A percentile compares a stretch with the other conserved stretches of the same genome.
These are phyloP conservation scores for Phytopythium chamaehyphon DNA, from an alignment of 352 stramenopile species.

Conservation along the genomic window DNA sequence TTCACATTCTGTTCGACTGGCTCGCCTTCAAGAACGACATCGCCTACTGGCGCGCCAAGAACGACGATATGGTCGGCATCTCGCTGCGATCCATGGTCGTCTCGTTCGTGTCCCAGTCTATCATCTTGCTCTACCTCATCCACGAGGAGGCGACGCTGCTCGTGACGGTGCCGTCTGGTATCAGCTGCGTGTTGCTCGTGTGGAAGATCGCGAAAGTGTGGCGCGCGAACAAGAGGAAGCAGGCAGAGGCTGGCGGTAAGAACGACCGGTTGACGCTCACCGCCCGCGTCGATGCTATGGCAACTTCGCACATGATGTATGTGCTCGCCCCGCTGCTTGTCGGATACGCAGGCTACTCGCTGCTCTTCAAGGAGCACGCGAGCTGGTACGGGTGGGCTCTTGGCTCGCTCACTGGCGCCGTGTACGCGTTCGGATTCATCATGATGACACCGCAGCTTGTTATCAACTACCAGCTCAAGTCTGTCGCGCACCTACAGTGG, in stretches of 20 bases:
- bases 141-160: slow-evolving; percentile 94
- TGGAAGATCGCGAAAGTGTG: slow-evolving; percentile 87
- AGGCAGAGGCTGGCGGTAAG: slow-evolving; percentile 25
- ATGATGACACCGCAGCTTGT: slow-evolving; percentile 92
- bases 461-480: slow-evolving; percentile 92
- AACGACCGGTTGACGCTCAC: slow-evolving; percentile 35
- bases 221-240: slow-evolving; percentile 24
- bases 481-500: slow-evolving; percentile 91
- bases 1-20: slow-evolving; percentile 98
- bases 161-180: slow-evolving; percentile 74
- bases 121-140: slow-evolving; percentile 95
- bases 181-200: slow-evolving; percentile 75
- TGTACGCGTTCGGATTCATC: slow-evolving; percentile 91
- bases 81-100: slow-evolving; percentile 91
- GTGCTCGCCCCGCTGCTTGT: slow-evolving; percentile 68
- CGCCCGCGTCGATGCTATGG: slow-evolving; percentile 71
- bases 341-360: slow-evolving; percentile 76
- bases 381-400: slow-evolving; percentile 86
- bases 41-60: slow-evolving; percentile 92
- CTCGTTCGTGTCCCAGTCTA: slow-evolving; percentile 90
- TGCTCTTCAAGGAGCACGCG: slow-evolving; percentile 78
- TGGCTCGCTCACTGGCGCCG: slow-evolving; percentile 78
- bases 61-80: slow-evolving; percentile 92
- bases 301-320: slow-evolving; percentile 81
- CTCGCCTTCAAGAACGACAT: slow-evolving; percentile 98